Conservation (phyloP, 1,284 basidiomycete genomes). For the Ceratobasidium sp. region DNA sequence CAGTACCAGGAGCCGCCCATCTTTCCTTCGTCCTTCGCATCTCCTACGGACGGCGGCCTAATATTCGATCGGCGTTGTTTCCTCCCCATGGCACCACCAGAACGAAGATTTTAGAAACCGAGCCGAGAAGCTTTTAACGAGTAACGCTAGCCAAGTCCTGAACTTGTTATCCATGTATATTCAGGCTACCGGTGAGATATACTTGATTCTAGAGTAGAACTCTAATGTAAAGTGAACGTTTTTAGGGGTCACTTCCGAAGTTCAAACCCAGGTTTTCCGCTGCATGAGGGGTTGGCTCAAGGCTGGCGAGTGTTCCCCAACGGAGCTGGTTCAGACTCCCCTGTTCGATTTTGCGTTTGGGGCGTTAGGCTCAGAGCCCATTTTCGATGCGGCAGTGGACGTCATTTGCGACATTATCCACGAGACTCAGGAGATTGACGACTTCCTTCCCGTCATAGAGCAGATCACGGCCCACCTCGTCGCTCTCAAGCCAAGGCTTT, state of each 20-base stretch:
- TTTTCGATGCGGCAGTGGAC: slow-evolving; percentile 95
- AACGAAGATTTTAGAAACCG: slow-evolving; percentile 84
- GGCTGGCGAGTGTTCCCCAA: slow-evolving; percentile 84
- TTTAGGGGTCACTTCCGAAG: slow-evolving; percentile 82
- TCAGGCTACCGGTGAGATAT: slow-evolving; percentile 81
- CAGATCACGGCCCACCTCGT: slow-evolving; percentile 88
- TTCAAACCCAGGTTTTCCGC: slow-evolving; percentile 90
- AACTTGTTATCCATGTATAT: slow-evolving; percentile 90
- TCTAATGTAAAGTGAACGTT: neutral
- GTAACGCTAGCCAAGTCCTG: slow-evolving; percentile 80
- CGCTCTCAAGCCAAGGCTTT: slow-evolving; percentile 74
- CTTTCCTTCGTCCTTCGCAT: slow-evolving; percentile 37
- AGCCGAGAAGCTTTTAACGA: slow-evolving; percentile 75
- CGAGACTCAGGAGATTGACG: slow-evolving; percentile 97
- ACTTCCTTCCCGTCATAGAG: slow-evolving; percentile 91
- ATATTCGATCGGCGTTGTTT: slow-evolving; percentile 43
- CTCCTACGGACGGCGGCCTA: slow-evolving; percentile 45
- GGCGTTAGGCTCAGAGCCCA: slow-evolving; percentile 83
- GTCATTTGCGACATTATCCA: slow-evolving; percentile 95
- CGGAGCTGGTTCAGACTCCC: slow-evolving; percentile 79
- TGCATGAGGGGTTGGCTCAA: slow-evolving; percentile 91
- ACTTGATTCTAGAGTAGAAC: slow-evolving; percentile 5
- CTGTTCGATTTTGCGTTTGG: slow-evolving; percentile 89
- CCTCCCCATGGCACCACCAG: slow-evolving; percentile 59
- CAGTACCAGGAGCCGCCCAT: slow-evolving; percentile 56